Conservation (phyloP, 306 rosid genomes). For the Rosa lucieae region DNA sequence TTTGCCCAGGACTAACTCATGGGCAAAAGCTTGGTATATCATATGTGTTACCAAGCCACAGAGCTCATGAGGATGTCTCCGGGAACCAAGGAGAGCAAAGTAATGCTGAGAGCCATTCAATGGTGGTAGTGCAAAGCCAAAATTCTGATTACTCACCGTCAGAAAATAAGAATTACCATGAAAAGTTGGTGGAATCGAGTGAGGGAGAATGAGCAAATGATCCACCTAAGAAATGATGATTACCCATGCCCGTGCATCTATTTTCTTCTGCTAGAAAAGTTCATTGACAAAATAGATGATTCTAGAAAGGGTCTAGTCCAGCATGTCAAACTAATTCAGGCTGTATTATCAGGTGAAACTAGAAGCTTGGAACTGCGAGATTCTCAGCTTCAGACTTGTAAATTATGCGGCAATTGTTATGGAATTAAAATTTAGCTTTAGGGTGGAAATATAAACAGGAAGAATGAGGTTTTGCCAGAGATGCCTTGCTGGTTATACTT, state of each 20-base stretch:
- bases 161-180: constrained; percentile 26
- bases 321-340: constrained; percentile 26
- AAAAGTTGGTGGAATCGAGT: constrained; percentile 31
- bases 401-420: constrained; percentile 39
- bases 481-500: constrained; percentile 15
- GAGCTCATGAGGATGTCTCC: constrained; percentile 36
- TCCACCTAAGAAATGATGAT: constrained; percentile 29
- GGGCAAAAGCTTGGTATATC: constrained; percentile 73
- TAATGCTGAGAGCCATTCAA: constrained; percentile 44
- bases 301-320: constrained; percentile 9
- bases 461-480: constrained; percentile 18
- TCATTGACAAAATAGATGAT: constrained; percentile 16
- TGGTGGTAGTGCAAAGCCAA: constrained; percentile 40
- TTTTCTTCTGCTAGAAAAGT: neutral
- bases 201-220: constrained; percentile 23
- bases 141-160: constrained; percentile 36
- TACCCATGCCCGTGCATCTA: neutral
- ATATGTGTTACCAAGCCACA: constrained; percentile 38
- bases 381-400: constrained; percentile 26
- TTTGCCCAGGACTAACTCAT: constrained; percentile 80
- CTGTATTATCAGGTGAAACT: neutral
- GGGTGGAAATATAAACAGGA: constrained; percentile 27
- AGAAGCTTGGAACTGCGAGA: constrained; percentile 21
- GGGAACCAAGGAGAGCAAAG: constrained; percentile 38
- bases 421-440: constrained; percentile 35